Evolutionary conservation across 2,329 filamentous ascomycete species (phyloP).

Genomic region (Neopestalotiopsis rosae): DNA sequence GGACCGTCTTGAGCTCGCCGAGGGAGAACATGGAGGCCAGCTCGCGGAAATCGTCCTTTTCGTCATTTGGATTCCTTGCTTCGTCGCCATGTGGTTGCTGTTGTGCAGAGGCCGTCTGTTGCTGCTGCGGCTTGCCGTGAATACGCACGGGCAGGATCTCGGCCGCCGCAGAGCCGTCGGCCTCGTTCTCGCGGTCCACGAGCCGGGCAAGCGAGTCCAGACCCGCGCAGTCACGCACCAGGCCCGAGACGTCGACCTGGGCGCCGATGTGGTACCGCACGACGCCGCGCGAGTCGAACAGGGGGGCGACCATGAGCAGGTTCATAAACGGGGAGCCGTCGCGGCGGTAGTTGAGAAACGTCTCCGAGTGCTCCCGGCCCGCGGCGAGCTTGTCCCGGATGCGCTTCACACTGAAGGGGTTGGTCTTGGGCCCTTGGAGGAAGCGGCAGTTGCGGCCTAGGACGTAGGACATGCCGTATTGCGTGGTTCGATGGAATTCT

Average conservation of each 20-base stretch:
- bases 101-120: background rate
- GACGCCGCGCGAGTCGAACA: slow-evolving; percentile 70
- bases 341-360: slow-evolving; percentile 79
- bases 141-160: background rate
- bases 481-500: slow-evolving; percentile 78
- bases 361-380: slow-evolving; percentile 74
- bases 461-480: slow-evolving; percentile 75
- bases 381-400: slow-evolving; percentile 64
- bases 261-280: slow-evolving; percentile 74
- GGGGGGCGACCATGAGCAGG: slow-evolving; percentile 73
- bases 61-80: slow-evolving; percentile 26
- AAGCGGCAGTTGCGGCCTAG: slow-evolving; percentile 81
- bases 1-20: slow-evolving; percentile 68
- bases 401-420: slow-evolving; percentile 64
- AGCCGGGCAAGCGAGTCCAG: slow-evolving; percentile 65
- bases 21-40: slow-evolving; percentile 74
- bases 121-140: background rate
- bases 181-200: slow-evolving; percentile 32
- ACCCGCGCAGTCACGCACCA: slow-evolving; percentile 70
- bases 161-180: background rate
- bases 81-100: slow-evolving; percentile 25
- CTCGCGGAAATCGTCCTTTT: slow-evolving; percentile 68
- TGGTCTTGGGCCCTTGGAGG: slow-evolving; percentile 76
- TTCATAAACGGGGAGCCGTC: slow-evolving; percentile 82
- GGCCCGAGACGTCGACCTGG: slow-evolving; percentile 72